These are phyloP conservation scores for Kwoniella bestiolae DNA, from an alignment of 768 basidiomycete species.

Conservation along the genomic window DNA sequence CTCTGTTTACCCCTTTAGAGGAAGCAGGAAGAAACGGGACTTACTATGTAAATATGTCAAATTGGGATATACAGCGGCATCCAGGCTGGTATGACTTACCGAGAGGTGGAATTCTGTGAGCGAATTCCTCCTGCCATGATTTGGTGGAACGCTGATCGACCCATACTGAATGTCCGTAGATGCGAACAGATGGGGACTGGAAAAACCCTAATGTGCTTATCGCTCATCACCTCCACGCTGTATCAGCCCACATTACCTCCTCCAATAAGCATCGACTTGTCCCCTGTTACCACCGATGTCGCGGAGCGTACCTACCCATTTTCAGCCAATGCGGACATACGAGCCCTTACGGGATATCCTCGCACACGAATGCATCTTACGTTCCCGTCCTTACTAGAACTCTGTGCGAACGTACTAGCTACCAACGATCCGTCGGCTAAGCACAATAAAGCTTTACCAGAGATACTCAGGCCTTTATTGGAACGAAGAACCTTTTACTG, in stretches of 20 bases:
- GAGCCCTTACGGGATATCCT: constrained; percentile 7
- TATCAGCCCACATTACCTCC: constrained; percentile 36
- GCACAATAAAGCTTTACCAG: constrained; percentile 1
- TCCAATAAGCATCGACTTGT: constrained; percentile 22
- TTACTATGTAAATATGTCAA: constrained; percentile 41
- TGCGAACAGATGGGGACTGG: constrained; percentile 59
- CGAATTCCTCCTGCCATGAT: background rate
- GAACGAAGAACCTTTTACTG: constrained; percentile 33
- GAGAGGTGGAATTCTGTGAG: constrained; percentile 50
- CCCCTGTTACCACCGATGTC: constrained; percentile 30
- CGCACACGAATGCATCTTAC: background rate
- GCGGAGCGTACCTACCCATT: constrained; percentile 34
- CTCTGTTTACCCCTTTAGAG: constrained; percentile 33
- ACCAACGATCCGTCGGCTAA: constrained; percentile 29
- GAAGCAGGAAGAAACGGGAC: constrained; percentile 32
- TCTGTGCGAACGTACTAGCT: constrained; percentile 31
- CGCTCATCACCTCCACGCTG: constrained; percentile 48
- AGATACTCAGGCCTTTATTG: constrained; percentile 1
- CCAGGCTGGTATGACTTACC: constrained; percentile 50
- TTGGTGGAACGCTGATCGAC: background rate
- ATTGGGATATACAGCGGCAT: constrained; percentile 44
- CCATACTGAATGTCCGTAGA: constrained; percentile 13
- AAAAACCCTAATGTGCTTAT: constrained; percentile 56
- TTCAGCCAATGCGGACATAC: constrained; percentile 15
- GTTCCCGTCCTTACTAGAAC: constrained; percentile 29